Evolutionary conservation across 257 asterid species (phyloP), one percentile per base, ranked within the genome.

Genomic region (Striga asiatica): DNA sequence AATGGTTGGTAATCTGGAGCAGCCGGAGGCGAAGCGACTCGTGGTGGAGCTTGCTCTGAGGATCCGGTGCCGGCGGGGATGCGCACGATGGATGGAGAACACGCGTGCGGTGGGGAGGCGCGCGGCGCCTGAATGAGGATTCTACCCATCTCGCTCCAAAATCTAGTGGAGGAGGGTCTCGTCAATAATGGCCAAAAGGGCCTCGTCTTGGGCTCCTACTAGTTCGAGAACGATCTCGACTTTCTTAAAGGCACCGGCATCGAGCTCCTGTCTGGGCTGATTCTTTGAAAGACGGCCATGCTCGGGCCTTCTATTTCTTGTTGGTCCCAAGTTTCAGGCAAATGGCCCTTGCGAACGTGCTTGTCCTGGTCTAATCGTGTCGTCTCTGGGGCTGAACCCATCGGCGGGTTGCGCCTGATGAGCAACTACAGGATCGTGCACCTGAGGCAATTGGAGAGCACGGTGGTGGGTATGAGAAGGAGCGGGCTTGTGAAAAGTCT

Each of bases 91-190:
- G n/a, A n/a, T n/a, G n/a, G n/a, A n/a, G n/a, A n/a, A n/a, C n/a
- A n/a, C n/a, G n/a, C n/a, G n/a, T n/a, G n/a, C n/a, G n/a, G n/a
- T n/a, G n/a, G n/a, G n/a, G n/a, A n/a, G n/a, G n/a, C n/a, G n/a
- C n/a, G n/a, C n/a, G n/a, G n/a, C n/a, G n/a, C n/a, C n/a, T n/a
- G n/a, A n/a, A n/a, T n/a, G n/a, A n/a, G n/a, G n/a, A n/a, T 66
- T 29, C 60, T 84, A 47, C 81, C 88, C 11, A 17, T 41, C 47
- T 60, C 81, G 41, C 66, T 89, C 39, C 87, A 64, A n/a, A 86
- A 89, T 71, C 62, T 89, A 78, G 51, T 62, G 32, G 88, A 79
- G n/a, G 94, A 81, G 66, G 95, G 93, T 56, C 81, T 85, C 3
- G 43, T 89, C 34, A 77, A 64, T 59, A 69, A 45, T 49, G 93